Percentiles rank a stretch among this genome's conserved stretches.
These are phyloP conservation scores for Calocybe indica DNA, from an alignment of 768 basidiomycete species.

Conservation along the genomic window DNA sequence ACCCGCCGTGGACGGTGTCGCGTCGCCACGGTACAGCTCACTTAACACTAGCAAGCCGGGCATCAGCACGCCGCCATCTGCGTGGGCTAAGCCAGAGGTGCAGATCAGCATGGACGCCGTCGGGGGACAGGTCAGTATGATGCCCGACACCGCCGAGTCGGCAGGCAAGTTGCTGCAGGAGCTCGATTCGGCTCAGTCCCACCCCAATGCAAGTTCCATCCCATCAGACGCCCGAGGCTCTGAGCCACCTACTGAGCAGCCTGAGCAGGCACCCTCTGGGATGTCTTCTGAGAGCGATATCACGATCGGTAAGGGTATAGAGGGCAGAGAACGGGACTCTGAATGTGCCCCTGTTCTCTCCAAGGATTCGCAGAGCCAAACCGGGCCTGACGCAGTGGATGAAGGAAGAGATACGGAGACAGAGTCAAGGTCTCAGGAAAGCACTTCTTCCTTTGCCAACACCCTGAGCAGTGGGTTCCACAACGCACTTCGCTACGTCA, in stretches of 20 bases:
- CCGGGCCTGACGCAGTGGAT: no score
- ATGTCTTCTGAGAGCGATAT: slow-evolving; percentile 31
- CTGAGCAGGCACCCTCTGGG: slow-evolving; percentile 34
- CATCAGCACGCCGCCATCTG: slow-evolving; percentile 27
- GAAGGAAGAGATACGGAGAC: background rate
- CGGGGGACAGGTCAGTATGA: slow-evolving; percentile 39
- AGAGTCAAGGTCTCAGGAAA: no score
- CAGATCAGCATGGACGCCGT: slow-evolving; percentile 44
- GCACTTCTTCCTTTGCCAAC: slow-evolving; percentile 33
- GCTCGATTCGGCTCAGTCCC: slow-evolving; percentile 19
- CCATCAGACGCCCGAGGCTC: slow-evolving; percentile 19
- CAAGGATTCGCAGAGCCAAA: no score
- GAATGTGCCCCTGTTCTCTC: background rate
- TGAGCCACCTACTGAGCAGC: slow-evolving; percentile 16
- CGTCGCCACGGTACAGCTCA: no score
- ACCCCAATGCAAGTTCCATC: slow-evolving; percentile 1
- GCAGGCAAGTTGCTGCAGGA: slow-evolving; percentile 43
- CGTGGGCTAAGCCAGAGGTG: slow-evolving; percentile 55
- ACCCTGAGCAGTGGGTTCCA: slow-evolving; percentile 47
- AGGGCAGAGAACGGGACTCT: background rate
- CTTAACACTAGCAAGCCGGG: no score
- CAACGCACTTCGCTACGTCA: slow-evolving; percentile 55
- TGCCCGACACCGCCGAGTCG: slow-evolving; percentile 26
- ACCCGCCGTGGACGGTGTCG: slow-evolving; percentile 24
- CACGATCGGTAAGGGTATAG: slow-evolving; percentile 25